These are phyloP conservation scores for Botrytis porri DNA, from an alignment of 2,329 filamentous ascomycete species.

Conservation along the genomic window DNA sequence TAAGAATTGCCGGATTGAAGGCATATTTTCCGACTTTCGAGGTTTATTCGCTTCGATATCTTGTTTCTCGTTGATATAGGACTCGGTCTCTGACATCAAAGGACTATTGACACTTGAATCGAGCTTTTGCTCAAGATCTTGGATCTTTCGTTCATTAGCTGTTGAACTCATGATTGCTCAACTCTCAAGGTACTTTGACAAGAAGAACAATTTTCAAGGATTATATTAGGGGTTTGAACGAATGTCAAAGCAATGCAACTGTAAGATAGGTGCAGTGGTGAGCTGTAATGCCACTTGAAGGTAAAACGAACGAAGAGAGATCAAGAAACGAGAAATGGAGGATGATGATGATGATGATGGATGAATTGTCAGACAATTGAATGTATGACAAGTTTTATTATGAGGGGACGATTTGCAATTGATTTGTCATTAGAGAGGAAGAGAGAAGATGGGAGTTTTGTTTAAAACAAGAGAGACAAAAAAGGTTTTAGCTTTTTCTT, in stretches of 20 bases:
- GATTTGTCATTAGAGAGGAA: background rate
- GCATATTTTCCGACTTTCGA: constrained; percentile 39
- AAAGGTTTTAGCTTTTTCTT: constrained; percentile 1
- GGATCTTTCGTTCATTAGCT: constrained; percentile 26
- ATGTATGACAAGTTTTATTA: constrained; percentile 18
- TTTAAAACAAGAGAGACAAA: background rate
- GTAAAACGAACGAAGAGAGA: constrained; percentile 6
- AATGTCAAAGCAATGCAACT: background rate
- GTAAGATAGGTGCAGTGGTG: background rate
- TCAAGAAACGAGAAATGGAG: constrained; percentile 9
- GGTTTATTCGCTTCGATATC: constrained; percentile 15
- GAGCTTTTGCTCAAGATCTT: constrained; percentile 22
- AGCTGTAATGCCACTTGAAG: constrained; percentile 1
- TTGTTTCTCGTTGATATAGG: constrained; percentile 17
- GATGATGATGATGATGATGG: constrained; percentile 3
- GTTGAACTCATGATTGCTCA: constrained; percentile 23
- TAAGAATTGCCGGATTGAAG: constrained; percentile 40
- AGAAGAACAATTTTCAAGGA: background rate
- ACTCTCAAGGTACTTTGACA: background rate
- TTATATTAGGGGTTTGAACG: constrained; percentile 7
- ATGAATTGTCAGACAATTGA: constrained; percentile 19
- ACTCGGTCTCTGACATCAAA: constrained; percentile 1
- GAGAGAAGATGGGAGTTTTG: background rate
- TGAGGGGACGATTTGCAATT: background rate
- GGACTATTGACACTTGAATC: background rate